Base-by-base conservation (phyloP, 441 rosid species). In the Populus hybrid region DNA sequence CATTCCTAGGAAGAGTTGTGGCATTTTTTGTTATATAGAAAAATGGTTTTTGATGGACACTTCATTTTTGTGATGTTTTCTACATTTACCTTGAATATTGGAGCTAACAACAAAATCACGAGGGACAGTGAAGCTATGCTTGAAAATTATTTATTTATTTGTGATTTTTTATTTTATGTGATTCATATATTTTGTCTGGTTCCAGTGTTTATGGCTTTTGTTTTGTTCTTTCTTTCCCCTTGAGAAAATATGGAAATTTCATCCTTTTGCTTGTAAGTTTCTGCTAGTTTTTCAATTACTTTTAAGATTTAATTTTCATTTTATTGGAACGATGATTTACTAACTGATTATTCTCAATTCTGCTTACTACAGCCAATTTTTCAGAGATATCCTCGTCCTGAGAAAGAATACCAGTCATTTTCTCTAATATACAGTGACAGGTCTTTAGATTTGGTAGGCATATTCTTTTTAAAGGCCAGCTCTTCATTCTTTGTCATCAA, bases 321-420 rank as follows among this genome's bases (percentile, higher is more conserved):
- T 36, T 21, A 59, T 14, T 38, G 10, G 20, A 61, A 36, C 61
- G n/a, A 36, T 31, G 35, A 64, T 11, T 59, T 28, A 63, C 12
- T 64, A 40, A 14, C 38, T 40, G 24, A 21, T 74, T 40, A 9
- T 69, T 70, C 70, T 74, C 79, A 23, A 69, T 75, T 68, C 83
- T 82, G 45, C 53, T 28, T 26, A 10, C 79, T 84, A 82, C 94
- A 94, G 99, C 97, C 96, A 72, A 91, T 94, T 79, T 96, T 96
- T 82, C 98, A 94, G 88, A 90, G 99, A 85, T 88, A 94, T 86
- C 99, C 98, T 28, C 83, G 83, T 28, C 86, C 86, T 1, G 86
- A 80, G 78, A 83, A 83, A 71, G 86, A 80, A 74, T 80, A 80
- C 73, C 86, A 83, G 74, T 83, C 86, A 75, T 83, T 83, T 78